Evolutionary conservation across 306 rosid species (phyloP).

Genomic region (Abrus precatorius): DNA sequence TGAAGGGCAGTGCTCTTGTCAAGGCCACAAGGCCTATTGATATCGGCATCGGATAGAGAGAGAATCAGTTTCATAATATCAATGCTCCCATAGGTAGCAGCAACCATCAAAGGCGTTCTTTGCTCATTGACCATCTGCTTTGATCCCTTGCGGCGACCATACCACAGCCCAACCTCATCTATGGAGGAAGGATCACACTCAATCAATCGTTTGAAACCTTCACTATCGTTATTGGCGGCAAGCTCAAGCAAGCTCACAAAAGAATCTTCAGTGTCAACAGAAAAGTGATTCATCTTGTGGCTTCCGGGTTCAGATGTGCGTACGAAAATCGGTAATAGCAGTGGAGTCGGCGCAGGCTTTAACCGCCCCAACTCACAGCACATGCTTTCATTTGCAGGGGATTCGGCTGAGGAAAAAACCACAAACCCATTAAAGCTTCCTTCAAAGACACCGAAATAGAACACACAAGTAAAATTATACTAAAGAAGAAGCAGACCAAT

Average conservation of each 20-base stretch:
- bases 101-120: slow-evolving; percentile 91
- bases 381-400: slow-evolving; percentile 62
- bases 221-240: slow-evolving; percentile 81
- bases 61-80: slow-evolving; percentile 78
- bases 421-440: slow-evolving; percentile 25
- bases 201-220: slow-evolving; percentile 70
- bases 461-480: background rate
- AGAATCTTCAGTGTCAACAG: slow-evolving; percentile 81
- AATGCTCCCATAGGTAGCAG: slow-evolving; percentile 89
- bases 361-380: slow-evolving; percentile 65
- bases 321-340: slow-evolving; percentile 36
- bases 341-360: slow-evolving; percentile 43
- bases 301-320: slow-evolving; percentile 37
- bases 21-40: slow-evolving; percentile 69
- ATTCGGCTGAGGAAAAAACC: slow-evolving; percentile 47
- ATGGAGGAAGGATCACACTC: slow-evolving; percentile 76
- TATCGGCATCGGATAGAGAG: slow-evolving; percentile 67
- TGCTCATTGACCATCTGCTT: slow-evolving; percentile 88
- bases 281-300: slow-evolving; percentile 75
- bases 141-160: slow-evolving; percentile 82
- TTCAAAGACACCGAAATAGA: slow-evolving; percentile 12
- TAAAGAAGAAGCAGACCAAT: background rate
- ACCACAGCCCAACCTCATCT: slow-evolving; percentile 90
- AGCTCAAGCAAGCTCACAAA: slow-evolving; percentile 87
- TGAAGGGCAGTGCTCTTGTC: slow-evolving; percentile 96